Percentiles rank a stretch among this genome's conserved stretches.
These are phyloP conservation scores for Aegilops longissima DNA, from an alignment of 176 grass and related monocot genomes.

Conservation along the genomic window DNA sequence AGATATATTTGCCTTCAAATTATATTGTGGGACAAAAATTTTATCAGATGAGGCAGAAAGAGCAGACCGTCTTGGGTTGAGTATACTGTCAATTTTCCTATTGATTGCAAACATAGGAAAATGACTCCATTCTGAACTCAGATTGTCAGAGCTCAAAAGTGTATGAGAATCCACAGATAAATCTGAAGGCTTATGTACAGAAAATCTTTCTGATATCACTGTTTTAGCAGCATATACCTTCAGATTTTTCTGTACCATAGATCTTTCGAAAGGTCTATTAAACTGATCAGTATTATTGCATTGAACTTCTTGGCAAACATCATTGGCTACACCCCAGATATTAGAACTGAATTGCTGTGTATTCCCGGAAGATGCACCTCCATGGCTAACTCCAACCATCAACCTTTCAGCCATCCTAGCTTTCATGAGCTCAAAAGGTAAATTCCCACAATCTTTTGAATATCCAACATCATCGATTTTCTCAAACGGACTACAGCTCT, in stretches of 20 bases:
- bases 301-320: conserved; percentile 52
- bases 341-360: conserved; percentile 34
- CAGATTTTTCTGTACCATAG: conserved; percentile 46
- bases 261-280: conserved; percentile 42
- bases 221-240: conserved; percentile 42
- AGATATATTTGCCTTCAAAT: conserved; percentile 44
- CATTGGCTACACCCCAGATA: conserved; percentile 27
- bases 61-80: conserved; percentile 49
- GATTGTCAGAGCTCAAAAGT: conserved; percentile 40
- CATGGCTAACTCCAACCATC: conserved; percentile 43
- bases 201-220: conserved; percentile 51
- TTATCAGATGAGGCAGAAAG: conserved; percentile 25
- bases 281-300: conserved; percentile 32
- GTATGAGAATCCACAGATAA: conserved; percentile 30
- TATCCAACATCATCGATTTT: conserved; percentile 28
- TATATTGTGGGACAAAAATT: conserved; percentile 36
- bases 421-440: conserved; percentile 46
- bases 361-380: conserved; percentile 39
- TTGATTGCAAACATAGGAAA: conserved; percentile 81
- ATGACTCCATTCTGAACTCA: conserved; percentile 40
- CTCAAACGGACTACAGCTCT: conserved; percentile 11
- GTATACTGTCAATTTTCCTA: conserved; percentile 62
- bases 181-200: conserved; percentile 47
- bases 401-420: conserved; percentile 43
- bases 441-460: conserved; percentile 31